Base-by-base conservation (phyloP, 345 rosid species). In the Xanthoceras sorbifolium region DNA sequence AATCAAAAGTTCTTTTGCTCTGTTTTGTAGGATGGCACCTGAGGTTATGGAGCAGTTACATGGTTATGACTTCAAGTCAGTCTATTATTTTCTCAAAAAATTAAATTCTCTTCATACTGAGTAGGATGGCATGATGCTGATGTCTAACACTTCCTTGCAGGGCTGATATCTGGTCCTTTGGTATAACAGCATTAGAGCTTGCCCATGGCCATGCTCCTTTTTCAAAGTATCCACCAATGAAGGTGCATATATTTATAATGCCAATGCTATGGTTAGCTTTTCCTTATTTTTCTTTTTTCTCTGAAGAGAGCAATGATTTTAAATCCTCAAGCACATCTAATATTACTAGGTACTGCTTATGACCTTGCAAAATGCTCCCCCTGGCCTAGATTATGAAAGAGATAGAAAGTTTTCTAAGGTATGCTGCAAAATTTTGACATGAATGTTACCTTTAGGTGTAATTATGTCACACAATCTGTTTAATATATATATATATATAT, bases 121-220 rank as follows among this genome's bases (percentile, higher is more conserved):
- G 25, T 75, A 9, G 31, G 31, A 73, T 80, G 15, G 44, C 64
- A 73, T 31, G 60, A 77, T 26, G 63, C 63, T 78, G 73, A 81
- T 73, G 66, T 65, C 70, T 60, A 28, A 25, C 84, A 76, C 69
- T 81, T 81, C 36, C 71, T 50, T 77, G 78, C 87, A 96, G 99
- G 90, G 99, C 97, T 72, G 99, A 96, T 85, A 96, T 96, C 66
- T 96, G 99, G 99, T 96, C 99, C 10, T 96, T 96, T 81, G 99
- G 99, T 62, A 96, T 96, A 67, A 96, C 99, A n/a, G 99, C 97
- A 74, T 73, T 96, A 74, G 99, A 96, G 89, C 97, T 96, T 80
- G 98, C 99, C 44, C 99, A 93, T 86, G 98, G 98, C n/a, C 98
- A 94, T 82, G 98, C 98, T 74, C 98, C 98, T 65, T 94, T 94